Evolutionary conservation across 2,329 filamentous ascomycete genomes (phyloP).

Genomic region (Aspergillus sp.): DNA sequence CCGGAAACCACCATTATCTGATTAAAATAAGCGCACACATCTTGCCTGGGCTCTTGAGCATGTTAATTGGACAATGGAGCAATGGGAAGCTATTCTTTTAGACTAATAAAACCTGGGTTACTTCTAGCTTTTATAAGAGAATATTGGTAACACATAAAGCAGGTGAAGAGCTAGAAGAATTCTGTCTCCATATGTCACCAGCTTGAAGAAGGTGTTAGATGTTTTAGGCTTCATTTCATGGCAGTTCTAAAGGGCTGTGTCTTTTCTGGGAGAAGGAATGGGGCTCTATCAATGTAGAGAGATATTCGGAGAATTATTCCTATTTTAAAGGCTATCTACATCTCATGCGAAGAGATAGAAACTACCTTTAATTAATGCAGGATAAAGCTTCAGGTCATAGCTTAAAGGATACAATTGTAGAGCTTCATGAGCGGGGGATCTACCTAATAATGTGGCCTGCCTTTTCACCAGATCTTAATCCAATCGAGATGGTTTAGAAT

Average conservation of each 20-base stretch:
- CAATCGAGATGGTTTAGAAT: slow-evolving; percentile 6
- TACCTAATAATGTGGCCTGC: slow-evolving; percentile 2
- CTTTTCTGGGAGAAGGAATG: slow-evolving; percentile 5
- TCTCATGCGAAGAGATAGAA: background rate
- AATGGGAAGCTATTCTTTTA: slow-evolving; percentile 5
- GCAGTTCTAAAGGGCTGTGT: background rate
- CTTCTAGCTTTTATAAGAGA: slow-evolving; percentile 6
- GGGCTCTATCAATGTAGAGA: background rate
- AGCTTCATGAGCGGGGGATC: background rate
- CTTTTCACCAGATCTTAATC: slow-evolving; percentile 7
- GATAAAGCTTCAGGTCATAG: background rate
- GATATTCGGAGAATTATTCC: background rate
- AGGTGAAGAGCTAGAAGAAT: slow-evolving; percentile 8
- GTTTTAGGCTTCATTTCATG: slow-evolving; percentile 3
- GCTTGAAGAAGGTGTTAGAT: slow-evolving; percentile 3
- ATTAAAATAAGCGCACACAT: slow-evolving; percentile 6
- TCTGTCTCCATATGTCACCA: slow-evolving; percentile 2
- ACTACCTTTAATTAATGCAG: background rate
- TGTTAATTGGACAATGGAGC: slow-evolving; percentile 3
- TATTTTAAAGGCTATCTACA: slow-evolving; percentile 1
- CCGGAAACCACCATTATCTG: slow-evolving; percentile 7
- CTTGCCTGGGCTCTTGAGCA: slow-evolving; percentile 6
- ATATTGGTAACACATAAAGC: slow-evolving; percentile 6
- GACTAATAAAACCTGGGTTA: slow-evolving; percentile 8
- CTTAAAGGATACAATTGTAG: background rate